These are phyloP conservation scores for Petunia hybrid DNA, from an alignment of 305 asterid species.

Conservation along the genomic window DNA sequence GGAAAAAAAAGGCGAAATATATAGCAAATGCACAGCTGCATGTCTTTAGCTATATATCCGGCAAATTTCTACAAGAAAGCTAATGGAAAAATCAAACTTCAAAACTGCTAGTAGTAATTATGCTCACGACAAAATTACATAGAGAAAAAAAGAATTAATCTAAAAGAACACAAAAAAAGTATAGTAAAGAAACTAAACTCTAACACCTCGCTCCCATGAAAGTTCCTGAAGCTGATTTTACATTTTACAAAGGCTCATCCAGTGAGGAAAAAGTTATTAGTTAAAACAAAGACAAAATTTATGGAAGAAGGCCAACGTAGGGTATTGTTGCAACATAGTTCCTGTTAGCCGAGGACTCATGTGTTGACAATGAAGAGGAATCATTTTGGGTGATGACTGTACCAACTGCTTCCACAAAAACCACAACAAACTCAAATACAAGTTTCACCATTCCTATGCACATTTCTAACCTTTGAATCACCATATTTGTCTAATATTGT, in stretches of 20 bases:
- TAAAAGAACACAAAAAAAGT: not conserved
- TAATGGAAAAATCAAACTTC: not conserved
- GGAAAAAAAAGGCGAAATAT: too few relatives aligned
- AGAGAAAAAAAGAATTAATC: not conserved
- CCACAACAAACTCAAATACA: slow-evolving; percentile 48
- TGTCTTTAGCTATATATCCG: too few relatives aligned
- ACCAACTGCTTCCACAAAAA: slow-evolving; percentile 53
- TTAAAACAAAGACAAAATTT: not conserved
- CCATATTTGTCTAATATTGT: slow-evolving; percentile 38
- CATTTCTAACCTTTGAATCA: slow-evolving; percentile 56
- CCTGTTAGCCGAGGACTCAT: not conserved
- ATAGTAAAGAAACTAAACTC: not conserved
- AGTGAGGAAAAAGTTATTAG: not conserved
- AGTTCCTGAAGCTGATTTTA: not conserved
- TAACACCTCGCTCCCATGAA: not conserved
- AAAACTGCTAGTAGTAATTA: not conserved
- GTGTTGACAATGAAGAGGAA: not conserved
- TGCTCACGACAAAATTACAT: not conserved
- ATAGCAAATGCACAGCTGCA: too few relatives aligned
- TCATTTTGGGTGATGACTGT: not conserved
- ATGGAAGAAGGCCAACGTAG: slow-evolving; percentile 22
- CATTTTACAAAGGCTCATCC: not conserved
- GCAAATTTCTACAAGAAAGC: not conserved
- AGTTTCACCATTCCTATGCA: slow-evolving; percentile 53
- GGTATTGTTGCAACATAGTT: not conserved